phyloP scores from a whole-genome alignment of 768 basidiomycete species.

The Thelephora ganbajun region DNA sequence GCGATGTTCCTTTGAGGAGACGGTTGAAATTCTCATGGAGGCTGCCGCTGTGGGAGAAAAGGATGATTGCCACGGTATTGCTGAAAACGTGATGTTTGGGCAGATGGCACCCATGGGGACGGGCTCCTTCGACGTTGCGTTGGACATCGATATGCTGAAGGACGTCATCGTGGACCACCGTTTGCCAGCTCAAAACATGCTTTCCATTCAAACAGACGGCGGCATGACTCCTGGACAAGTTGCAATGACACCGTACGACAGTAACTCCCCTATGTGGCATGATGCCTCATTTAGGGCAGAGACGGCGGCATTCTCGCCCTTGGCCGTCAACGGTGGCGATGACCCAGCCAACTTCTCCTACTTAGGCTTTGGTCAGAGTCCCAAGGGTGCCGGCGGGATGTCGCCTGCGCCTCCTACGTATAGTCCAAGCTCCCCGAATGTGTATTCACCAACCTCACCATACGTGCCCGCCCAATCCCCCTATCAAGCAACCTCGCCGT shows the following conservation, averaged over 20 bases:
- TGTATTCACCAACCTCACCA: constrained; percentile 82
- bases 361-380: constrained; percentile 75
- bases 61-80: constrained; percentile 95
- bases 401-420: constrained; percentile 82
- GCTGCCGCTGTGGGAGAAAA: constrained; percentile 96
- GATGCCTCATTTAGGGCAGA: constrained; percentile 71
- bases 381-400: constrained; percentile 72
- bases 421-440: constrained; percentile 84
- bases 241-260: constrained; percentile 95
- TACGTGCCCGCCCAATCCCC: constrained; percentile 81
- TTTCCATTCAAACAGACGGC: constrained; percentile 67
- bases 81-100: constrained; percentile 98
- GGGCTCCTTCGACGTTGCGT: constrained; percentile 86
- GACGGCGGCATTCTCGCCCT: constrained; percentile 86
- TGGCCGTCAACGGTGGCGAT: constrained; percentile 73
- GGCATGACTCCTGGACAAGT: constrained; percentile 88
- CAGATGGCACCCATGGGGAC: constrained; percentile 99
- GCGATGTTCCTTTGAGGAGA: constrained; percentile 99
- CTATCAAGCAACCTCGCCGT: constrained; percentile 70
- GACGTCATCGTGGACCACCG: constrained; percentile 97
- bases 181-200: constrained; percentile 70
- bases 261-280: constrained; percentile 70
- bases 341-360: constrained; percentile 66
- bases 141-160: constrained; percentile 97
- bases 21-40: constrained; percentile 97